Evolutionary conservation across 768 basidiomycete genomes (phyloP).

Genomic region (Agaricus blazei): DNA sequence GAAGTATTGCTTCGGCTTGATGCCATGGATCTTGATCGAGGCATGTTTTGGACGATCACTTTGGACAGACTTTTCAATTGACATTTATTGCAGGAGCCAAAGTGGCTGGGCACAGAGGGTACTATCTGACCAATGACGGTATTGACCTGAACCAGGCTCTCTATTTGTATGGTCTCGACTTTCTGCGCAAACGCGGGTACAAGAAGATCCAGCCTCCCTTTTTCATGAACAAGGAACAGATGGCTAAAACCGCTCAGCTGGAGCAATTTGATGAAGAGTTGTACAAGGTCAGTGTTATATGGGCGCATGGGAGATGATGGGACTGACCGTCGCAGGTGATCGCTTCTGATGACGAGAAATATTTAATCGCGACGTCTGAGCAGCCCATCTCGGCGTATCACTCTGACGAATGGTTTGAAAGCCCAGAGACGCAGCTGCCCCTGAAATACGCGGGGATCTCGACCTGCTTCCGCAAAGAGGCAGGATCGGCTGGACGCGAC

Average conservation of each 20-base stretch:
- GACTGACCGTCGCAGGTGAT: constrained; percentile 52
- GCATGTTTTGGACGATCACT: constrained; percentile 30
- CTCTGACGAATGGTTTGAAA: constrained; percentile 96
- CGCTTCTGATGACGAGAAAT: constrained; percentile 91
- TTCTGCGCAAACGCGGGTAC: constrained; percentile 75
- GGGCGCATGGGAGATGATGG: background rate
- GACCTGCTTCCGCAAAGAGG: constrained; percentile 99
- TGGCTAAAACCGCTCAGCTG: constrained; percentile 97
- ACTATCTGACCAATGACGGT: constrained; percentile 93
- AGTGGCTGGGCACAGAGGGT: constrained; percentile 92
- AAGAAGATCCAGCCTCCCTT: constrained; percentile 97
- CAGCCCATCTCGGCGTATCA: constrained; percentile 97
- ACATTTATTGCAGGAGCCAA: constrained; percentile 63
- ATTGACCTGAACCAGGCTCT: constrained; percentile 97
- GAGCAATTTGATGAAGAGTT: constrained; percentile 98
- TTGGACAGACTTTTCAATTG: background rate
- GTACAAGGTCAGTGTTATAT: constrained; percentile 70
- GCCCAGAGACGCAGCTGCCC: constrained; percentile 88
- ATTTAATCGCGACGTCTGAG: constrained; percentile 98
- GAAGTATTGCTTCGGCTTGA: constrained; percentile 92
- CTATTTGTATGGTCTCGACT: constrained; percentile 92
- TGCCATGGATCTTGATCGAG: constrained; percentile 95
- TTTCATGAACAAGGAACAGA: constrained; percentile 97
- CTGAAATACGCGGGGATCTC: constrained; percentile 84
- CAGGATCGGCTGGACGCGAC: constrained; percentile 93